Conservation (phyloP, 345 rosid species). For the Rhizophora apiculata region DNA sequence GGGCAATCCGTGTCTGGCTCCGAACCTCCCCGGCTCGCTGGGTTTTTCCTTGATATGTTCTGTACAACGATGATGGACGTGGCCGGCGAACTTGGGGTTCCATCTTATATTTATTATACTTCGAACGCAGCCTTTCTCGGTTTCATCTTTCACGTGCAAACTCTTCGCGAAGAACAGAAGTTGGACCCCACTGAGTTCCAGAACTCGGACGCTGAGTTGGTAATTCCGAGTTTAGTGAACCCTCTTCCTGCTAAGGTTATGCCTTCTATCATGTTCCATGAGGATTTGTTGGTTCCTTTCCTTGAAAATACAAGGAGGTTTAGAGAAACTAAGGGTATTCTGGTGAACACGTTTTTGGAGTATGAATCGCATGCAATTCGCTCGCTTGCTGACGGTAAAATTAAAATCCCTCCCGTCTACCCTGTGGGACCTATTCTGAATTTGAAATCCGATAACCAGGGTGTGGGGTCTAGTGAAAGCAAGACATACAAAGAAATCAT, state of each 20-base stretch:
- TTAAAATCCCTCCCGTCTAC: not conserved
- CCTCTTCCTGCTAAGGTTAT: slow-evolving; percentile 4
- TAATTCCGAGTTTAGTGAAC: not conserved
- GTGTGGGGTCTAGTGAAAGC: not conserved
- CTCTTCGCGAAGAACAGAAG: slow-evolving; percentile 1
- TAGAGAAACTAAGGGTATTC: slow-evolving; percentile 5
- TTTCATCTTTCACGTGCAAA: not conserved
- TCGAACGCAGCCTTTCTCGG: slow-evolving; percentile 11
- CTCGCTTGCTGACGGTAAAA: not conserved
- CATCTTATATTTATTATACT: slow-evolving; percentile 10
- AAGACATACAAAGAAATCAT: not conserved
- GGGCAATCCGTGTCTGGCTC: not conserved
- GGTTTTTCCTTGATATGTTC: slow-evolving; percentile 9
- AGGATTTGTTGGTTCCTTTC: not conserved
- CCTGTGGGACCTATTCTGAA: slow-evolving; percentile 14
- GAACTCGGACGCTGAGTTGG: not conserved
- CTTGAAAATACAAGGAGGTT: not conserved
- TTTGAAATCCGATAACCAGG: not conserved
- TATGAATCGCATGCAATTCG: slow-evolving; percentile 11
- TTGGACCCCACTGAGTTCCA: not conserved
- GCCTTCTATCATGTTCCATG: not conserved
- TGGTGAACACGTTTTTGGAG: slow-evolving; percentile 8
- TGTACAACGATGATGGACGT: slow-evolving; percentile 2
- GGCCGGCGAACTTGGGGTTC: slow-evolving; percentile 6
- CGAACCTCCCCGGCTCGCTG: not conserved